These are phyloP conservation scores for Claviceps maximensis DNA, from an alignment of 2,329 filamentous ascomycete genomes.

Conservation along the genomic window DNA sequence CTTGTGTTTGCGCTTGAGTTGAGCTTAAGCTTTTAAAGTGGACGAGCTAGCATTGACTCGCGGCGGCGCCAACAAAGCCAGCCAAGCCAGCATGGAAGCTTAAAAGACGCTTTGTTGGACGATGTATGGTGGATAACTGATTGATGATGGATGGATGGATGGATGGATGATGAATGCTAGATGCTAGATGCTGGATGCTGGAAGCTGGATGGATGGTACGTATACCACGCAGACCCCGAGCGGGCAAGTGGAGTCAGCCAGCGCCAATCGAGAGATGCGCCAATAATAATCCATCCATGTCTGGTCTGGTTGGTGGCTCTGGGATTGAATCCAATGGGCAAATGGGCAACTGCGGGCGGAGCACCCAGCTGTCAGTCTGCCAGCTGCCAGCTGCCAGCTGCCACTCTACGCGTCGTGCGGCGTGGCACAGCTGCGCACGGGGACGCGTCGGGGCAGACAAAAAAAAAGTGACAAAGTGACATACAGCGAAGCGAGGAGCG, in stretches of 20 bases:
- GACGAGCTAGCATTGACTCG: background rate
- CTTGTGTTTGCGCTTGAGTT: no score
- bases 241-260: background rate
- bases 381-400: background rate
- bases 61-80: background rate
- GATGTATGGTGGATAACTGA: background rate
- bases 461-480: background rate
- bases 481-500: background rate
- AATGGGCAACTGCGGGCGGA: background rate
- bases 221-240: background rate
- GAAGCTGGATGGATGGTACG: no score
- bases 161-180: background rate
- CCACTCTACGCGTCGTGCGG: slow-evolving; percentile 1
- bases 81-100: background rate
- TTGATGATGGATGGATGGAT: background rate
- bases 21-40: background rate
- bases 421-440: background rate
- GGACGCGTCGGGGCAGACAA: background rate
- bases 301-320: no score
- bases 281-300: no score
- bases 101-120: background rate
- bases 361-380: background rate
- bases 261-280: background rate
- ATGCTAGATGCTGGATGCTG: background rate
- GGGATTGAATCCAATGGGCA: background rate